These are phyloP conservation scores for Barnettozyma siamensis DNA, from an alignment of 805 yeast genomes.

Conservation along the genomic window DNA sequence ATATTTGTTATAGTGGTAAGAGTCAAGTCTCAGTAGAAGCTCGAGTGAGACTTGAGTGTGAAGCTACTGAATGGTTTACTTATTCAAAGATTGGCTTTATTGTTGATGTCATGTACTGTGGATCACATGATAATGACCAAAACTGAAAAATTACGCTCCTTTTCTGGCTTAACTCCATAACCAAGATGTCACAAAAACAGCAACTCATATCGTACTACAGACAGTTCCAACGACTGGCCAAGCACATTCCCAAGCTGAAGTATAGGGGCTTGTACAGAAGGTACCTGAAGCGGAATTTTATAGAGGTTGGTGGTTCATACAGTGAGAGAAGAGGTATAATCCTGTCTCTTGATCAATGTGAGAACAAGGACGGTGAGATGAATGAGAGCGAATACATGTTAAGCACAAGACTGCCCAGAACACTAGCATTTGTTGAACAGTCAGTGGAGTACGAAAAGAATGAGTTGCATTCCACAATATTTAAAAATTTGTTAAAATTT, in stretches of 20 bases:
- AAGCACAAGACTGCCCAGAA: constrained; percentile 1
- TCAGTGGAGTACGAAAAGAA: not conserved
- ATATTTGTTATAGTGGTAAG: too few species aligned
- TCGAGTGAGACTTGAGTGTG: too few species aligned
- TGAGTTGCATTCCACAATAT: constrained; percentile 5
- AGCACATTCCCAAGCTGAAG: constrained; percentile 7
- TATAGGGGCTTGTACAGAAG: constrained; percentile 1
- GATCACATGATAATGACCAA: too few species aligned
- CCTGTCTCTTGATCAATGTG: not conserved
- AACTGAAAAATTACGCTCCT: too few species aligned
- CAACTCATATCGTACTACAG: not conserved
- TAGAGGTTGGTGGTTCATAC: not conserved
- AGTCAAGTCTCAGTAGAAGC: too few species aligned
- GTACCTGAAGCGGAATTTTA: constrained; percentile 2
- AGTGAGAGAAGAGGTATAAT: not conserved
- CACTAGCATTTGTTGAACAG: constrained; percentile 2
- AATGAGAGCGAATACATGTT: not conserved
- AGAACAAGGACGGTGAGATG: too few species aligned
- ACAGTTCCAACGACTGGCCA: constrained; percentile 5
- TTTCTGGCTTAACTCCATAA: not conserved
- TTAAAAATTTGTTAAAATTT: constrained; percentile 3
- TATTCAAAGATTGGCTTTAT: too few species aligned
- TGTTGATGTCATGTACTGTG: too few species aligned
- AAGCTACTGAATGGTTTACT: too few species aligned
- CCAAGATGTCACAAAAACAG: too few species aligned